phyloP scores from a whole-genome alignment of 148 eudicot species.

The Polygonum maritimum region DNA sequence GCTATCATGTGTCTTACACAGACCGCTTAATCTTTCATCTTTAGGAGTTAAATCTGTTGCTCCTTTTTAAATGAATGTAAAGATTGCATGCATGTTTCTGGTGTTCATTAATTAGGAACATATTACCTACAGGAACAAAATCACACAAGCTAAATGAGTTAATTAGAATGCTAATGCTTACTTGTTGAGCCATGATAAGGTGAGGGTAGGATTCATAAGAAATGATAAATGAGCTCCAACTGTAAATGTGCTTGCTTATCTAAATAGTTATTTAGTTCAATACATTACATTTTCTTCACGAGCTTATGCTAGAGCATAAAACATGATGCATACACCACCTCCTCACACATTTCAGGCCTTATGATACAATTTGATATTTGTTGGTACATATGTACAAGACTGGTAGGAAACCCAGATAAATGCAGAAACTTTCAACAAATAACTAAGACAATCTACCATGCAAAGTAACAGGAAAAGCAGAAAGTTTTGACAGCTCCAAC shows the following conservation, averaged over 20 bases:
- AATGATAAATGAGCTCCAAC: neutral
- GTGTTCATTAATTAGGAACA: neutral
- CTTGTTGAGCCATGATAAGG: neutral
- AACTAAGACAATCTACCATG: neutral
- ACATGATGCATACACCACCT: neutral
- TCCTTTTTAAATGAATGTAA: neutral
- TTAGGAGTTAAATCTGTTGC: neutral
- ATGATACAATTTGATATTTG: neutral
- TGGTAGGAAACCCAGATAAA: neutral
- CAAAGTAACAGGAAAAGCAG: neutral
- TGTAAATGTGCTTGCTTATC: neutral
- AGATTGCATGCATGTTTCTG: neutral
- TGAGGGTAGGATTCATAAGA: neutral
- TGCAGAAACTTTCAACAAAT: neutral
- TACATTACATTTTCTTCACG: neutral
- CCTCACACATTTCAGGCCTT: neutral
- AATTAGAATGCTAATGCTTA: neutral
- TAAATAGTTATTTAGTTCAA: neutral
- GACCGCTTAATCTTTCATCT: neutral
- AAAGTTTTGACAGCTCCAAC: constrained; percentile 6
- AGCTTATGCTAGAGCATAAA: neutral
- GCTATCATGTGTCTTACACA: neutral
- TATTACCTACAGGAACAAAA: neutral
- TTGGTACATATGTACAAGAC: neutral
- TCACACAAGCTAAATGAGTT: neutral